Evolutionary conservation across 148 eudicot species (phyloP).

Genomic region (Dysphania ambrosioides): DNA sequence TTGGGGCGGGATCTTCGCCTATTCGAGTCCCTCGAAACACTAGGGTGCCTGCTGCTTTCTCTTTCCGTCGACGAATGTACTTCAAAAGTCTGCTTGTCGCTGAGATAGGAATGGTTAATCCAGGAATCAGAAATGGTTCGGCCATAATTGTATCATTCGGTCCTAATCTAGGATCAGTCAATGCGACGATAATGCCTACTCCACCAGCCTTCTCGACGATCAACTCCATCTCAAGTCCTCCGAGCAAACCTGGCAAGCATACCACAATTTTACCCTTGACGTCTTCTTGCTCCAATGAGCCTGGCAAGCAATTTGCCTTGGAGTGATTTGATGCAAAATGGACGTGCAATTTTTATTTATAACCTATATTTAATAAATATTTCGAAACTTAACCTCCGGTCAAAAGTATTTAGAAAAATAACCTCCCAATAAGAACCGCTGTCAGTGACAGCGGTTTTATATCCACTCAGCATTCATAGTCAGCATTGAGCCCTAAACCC

Average conservation of each 20-base stretch:
- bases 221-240: conserved; percentile 23
- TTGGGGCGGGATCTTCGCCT: conserved; percentile 37
- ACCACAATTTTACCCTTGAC: conserved; percentile 36
- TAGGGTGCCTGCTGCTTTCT: conserved; percentile 26
- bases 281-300: background rate
- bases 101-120: conserved; percentile 24
- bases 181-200: conserved; percentile 31
- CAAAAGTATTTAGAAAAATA: no score
- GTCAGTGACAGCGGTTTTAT: no score
- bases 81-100: conserved; percentile 8
- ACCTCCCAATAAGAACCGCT: no score
- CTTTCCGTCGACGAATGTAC: conserved; percentile 6
- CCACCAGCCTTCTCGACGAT: conserved; percentile 37
- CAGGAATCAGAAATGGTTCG: conserved; percentile 34
- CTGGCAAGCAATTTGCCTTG: background rate
- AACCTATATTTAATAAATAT: no score
- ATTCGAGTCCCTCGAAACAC: conserved; percentile 30
- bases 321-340: background rate
- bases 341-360: no score
- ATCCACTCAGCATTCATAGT: no score
- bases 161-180: conserved; percentile 9
- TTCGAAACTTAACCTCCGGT: no score
- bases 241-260: conserved; percentile 22
- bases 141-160: conserved; percentile 25
- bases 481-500: no score